phyloP scores from a whole-genome alignment of 345 rosid genomes.

The Corchorus capsularis region DNA sequence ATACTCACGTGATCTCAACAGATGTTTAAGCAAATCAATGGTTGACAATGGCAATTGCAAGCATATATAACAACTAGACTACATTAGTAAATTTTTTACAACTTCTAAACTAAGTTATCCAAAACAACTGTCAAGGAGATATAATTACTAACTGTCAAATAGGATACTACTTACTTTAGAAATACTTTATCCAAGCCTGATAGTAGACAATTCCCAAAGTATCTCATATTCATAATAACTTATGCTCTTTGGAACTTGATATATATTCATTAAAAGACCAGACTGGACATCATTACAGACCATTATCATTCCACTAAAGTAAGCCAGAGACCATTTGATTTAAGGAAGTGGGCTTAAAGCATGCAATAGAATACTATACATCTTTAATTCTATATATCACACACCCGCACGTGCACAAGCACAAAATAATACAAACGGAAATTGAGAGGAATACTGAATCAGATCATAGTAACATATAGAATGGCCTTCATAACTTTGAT shows the following conservation, averaged over 20 bases:
- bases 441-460: neutral
- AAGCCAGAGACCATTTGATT: conserved; percentile 15
- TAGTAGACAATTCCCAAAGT: conserved; percentile 36
- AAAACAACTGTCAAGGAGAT: conserved; percentile 30
- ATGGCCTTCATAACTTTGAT: neutral
- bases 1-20: conserved; percentile 16
- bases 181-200: conserved; percentile 18
- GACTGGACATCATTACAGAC: conserved; percentile 29
- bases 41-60: conserved; percentile 3
- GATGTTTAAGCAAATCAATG: conserved; percentile 20
- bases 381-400: neutral
- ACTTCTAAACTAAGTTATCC: neutral
- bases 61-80: neutral
- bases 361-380: conserved; percentile 8
- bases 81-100: neutral
- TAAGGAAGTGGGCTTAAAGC: conserved; percentile 14
- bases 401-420: neutral
- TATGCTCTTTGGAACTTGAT: conserved; percentile 53
- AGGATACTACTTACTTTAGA: conserved; percentile 17
- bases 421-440: neutral
- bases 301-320: conserved; percentile 19
- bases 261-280: conserved; percentile 29
- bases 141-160: neutral
- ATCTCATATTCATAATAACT: conserved; percentile 14
- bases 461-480: neutral